phyloP scores from a whole-genome alignment of 73 alveolate genomes.

The Tetrahymena borealis region DNA sequence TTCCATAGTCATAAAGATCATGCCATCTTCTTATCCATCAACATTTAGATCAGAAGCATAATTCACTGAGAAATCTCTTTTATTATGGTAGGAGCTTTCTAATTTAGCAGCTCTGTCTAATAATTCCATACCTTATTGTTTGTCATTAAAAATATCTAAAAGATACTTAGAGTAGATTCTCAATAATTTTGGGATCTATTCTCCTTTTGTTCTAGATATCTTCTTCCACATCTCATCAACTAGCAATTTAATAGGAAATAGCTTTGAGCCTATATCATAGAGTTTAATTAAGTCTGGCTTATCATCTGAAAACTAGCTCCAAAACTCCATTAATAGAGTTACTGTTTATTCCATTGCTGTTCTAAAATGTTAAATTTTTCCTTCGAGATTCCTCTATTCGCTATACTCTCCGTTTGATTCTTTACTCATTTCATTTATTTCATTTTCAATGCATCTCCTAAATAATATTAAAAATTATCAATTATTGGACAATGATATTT shows the following conservation, averaged over 20 bases:
- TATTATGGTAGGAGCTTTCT: constrained; percentile 12
- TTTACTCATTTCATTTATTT: constrained; percentile 25
- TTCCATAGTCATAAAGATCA: constrained; percentile 26
- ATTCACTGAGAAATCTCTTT: constrained; percentile 24
- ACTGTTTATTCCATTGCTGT: constrained; percentile 40
- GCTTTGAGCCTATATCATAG: constrained; percentile 40
- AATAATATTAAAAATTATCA: too few species aligned
- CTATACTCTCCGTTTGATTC: constrained; percentile 26
- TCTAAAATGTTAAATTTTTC: constrained; percentile 15
- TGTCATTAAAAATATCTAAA: constrained; percentile 35
- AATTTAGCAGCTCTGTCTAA: constrained; percentile 23
- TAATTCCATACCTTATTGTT: constrained; percentile 20
- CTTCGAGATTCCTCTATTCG: constrained; percentile 29
- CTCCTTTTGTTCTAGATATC: constrained; percentile 14
- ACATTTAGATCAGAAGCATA: constrained; percentile 23
- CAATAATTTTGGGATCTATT: constrained; percentile 20
- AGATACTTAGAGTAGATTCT: constrained; percentile 39
- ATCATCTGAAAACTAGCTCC: constrained; percentile 41
- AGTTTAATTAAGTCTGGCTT: constrained; percentile 30
- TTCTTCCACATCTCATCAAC: constrained; percentile 41
- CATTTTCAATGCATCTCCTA: constrained; percentile 20
- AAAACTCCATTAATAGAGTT: constrained; percentile 35
- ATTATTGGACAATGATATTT: too few species aligned
- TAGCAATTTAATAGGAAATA: constrained; percentile 21
- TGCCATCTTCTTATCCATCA: constrained; percentile 48